phyloP scores from a whole-genome alignment of 2,329 filamentous ascomycete genomes.

The Phialocephala subalpina region DNA sequence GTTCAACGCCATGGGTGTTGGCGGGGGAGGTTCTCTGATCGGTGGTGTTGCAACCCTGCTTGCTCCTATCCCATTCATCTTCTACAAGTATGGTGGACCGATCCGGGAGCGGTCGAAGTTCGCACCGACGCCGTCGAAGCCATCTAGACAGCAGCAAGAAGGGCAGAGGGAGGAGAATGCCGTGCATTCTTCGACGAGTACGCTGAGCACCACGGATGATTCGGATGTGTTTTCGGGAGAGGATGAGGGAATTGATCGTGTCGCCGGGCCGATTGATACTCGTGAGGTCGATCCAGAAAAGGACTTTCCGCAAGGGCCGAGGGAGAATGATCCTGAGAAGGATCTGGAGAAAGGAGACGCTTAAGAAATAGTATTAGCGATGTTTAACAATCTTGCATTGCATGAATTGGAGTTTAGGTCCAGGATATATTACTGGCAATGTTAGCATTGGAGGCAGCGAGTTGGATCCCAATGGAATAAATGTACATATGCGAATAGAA shows the following conservation, averaged over 20 bases:
- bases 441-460: background rate
- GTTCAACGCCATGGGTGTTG: constrained; percentile 54
- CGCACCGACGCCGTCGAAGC: constrained; percentile 33
- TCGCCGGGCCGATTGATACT: constrained; percentile 17
- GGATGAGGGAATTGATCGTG: constrained; percentile 19
- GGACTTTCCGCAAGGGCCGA: background rate
- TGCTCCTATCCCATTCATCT: constrained; percentile 41
- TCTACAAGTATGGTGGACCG: constrained; percentile 41
- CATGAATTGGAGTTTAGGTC: background rate
- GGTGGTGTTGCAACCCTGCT: constrained; percentile 56
- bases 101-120: constrained; percentile 43
- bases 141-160: background rate
- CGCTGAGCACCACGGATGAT: constrained; percentile 10
- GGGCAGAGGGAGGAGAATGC: background rate
- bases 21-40: constrained; percentile 57
- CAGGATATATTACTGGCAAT: background rate
- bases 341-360: constrained; percentile 29
- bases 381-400: background rate
- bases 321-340: constrained; percentile 6
- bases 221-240: constrained; percentile 11
- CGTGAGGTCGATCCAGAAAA: constrained; percentile 13
- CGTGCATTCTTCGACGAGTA: constrained; percentile 4
- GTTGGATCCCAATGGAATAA: too few species aligned
- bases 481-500: background rate
- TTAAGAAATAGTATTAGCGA: background rate